These are phyloP conservation scores for Colletotrichum liaoningense DNA, from an alignment of 2,329 filamentous ascomycete genomes.

Conservation along the genomic window DNA sequence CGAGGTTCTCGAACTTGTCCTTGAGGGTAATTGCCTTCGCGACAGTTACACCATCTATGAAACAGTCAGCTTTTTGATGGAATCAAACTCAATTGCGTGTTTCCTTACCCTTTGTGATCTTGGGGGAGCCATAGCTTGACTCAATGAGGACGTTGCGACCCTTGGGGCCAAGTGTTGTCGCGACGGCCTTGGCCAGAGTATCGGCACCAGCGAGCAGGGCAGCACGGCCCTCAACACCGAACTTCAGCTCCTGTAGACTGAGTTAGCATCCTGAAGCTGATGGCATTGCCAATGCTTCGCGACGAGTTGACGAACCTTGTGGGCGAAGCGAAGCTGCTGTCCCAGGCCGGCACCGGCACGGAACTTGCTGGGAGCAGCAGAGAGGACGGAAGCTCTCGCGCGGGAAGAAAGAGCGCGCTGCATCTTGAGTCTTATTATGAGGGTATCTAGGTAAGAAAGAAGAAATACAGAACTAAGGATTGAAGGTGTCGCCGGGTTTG, in stretches of 20 bases:
- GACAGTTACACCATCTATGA: slow-evolving; percentile 85
- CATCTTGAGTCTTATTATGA: slow-evolving; percentile 70
- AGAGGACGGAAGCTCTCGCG: slow-evolving; percentile 83
- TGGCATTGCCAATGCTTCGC: slow-evolving; percentile 34
- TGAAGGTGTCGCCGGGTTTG: slow-evolving; percentile 43
- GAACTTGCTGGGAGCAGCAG: slow-evolving; percentile 73
- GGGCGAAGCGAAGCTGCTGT: slow-evolving; percentile 94
- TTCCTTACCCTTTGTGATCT: slow-evolving; percentile 95
- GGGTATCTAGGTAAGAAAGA: slow-evolving; percentile 44
- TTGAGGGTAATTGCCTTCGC: slow-evolving; percentile 91
- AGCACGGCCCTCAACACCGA: slow-evolving; percentile 93
- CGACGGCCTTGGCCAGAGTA: slow-evolving; percentile 94
- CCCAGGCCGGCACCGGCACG: slow-evolving; percentile 74
- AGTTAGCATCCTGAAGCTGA: slow-evolving; percentile 42
- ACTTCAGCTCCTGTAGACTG: slow-evolving; percentile 86
- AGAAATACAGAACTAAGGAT: slow-evolving; percentile 43
- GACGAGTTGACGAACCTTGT: slow-evolving; percentile 77
- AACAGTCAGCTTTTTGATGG: slow-evolving; percentile 38
- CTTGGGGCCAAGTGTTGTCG: slow-evolving; percentile 96
- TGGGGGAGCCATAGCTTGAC: slow-evolving; percentile 97
- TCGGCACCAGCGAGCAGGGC: slow-evolving; percentile 93
- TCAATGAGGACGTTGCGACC: slow-evolving; percentile 98
- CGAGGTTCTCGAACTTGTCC: slow-evolving; percentile 99
- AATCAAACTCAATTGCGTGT: background rate
- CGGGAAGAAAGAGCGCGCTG: slow-evolving; percentile 92